phyloP scores from a whole-genome alignment of 2,329 filamentous ascomycete genomes.

The Talaromyces sp. region DNA sequence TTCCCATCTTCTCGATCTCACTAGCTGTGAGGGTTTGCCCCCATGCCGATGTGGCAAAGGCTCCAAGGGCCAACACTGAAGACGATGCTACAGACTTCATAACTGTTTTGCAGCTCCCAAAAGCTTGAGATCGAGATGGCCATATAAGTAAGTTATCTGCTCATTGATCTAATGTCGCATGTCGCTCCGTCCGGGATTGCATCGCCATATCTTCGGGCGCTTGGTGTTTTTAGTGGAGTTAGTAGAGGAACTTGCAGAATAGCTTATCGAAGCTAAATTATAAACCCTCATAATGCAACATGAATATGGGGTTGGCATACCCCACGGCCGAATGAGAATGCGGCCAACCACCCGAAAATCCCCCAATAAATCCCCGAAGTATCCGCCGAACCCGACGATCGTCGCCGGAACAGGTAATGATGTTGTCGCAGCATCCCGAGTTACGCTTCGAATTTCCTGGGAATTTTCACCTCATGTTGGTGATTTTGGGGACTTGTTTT shows the following conservation, averaged over 20 bases:
- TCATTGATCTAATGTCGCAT: background rate
- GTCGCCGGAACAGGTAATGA: background rate
- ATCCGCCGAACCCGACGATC: conserved; percentile 4
- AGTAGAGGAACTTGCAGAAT: background rate
- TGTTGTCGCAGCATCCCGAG: background rate
- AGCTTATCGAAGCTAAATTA: background rate
- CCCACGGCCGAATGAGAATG: conserved; percentile 3
- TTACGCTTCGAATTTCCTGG: background rate
- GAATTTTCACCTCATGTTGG: background rate
- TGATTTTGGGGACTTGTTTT: too few species aligned
- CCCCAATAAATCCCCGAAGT: conserved; percentile 4
- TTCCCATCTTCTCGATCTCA: conserved; percentile 17
- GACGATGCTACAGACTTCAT: conserved; percentile 8
- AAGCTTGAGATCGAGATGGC: background rate
- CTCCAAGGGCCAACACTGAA: conserved; percentile 5
- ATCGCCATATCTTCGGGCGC: conserved; percentile 22
- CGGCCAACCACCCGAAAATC: conserved; percentile 3
- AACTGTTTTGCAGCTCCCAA: background rate
- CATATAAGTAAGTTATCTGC: background rate
- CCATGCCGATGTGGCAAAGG: conserved; percentile 5
- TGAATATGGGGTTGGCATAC: background rate
- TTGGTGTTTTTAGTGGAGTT: conserved; percentile 1
- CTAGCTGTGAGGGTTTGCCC: conserved; percentile 11
- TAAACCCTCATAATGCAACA: background rate
- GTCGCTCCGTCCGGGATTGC: conserved; percentile 4